Percentiles rank a stretch among this genome's conserved stretches.
Evolutionary conservation across 805 yeast genomes (phyloP).

Genomic region (Zygotorulaspora danielsina): DNA sequence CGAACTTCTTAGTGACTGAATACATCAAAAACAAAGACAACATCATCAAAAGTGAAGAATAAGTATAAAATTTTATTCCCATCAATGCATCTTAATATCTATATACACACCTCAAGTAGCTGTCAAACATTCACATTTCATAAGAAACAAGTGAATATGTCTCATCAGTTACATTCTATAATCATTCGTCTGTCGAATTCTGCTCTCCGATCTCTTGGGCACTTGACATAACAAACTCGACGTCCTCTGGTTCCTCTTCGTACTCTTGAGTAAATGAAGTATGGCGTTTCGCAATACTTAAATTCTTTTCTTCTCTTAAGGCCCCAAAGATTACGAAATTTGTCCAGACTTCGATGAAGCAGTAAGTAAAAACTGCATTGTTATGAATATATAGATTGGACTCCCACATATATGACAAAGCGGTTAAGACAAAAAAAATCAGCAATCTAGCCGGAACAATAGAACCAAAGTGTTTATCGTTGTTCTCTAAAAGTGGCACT

Average conservation of each 20-base stretch:
- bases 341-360: conserved; percentile 67
- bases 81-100: background rate
- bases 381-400: conserved; percentile 48
- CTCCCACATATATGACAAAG: conserved; percentile 46
- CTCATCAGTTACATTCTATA: background rate
- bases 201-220: conserved; percentile 13
- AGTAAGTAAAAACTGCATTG: conserved; percentile 54
- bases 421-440: conserved; percentile 47
- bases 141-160: background rate
- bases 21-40: conserved; percentile 17
- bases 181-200: background rate
- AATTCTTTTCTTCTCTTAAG: conserved; percentile 59
- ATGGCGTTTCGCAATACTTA: conserved; percentile 40
- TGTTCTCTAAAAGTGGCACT: conserved; percentile 50
- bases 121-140: too few species aligned
- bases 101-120: background rate
- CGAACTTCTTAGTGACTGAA: conserved; percentile 32
- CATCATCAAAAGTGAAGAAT: conserved; percentile 5
- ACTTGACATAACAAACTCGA: conserved; percentile 7
- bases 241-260: conserved; percentile 5
- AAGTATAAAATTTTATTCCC: background rate
- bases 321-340: conserved; percentile 58
- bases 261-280: conserved; percentile 11
- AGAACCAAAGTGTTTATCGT: conserved; percentile 50
- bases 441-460: conserved; percentile 55